Evolutionary conservation across 2,329 filamentous ascomycete genomes (phyloP).

Genomic region (Pseudogymnoascus sp.): DNA sequence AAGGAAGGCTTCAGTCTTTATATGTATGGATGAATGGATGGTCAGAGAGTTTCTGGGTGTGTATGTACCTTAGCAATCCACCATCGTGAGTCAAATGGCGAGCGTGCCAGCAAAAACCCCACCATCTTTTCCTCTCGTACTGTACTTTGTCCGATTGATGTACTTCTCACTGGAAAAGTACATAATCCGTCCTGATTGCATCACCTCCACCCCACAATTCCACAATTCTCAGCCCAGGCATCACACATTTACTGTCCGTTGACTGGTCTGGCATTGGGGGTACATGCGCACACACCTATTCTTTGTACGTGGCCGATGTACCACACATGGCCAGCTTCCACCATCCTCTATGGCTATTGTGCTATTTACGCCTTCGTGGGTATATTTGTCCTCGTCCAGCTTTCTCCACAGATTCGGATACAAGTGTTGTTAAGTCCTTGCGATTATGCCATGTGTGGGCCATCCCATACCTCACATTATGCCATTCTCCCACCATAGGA

Average conservation of each 20-base stretch:
- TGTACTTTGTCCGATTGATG: no score
- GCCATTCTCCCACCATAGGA: neutral
- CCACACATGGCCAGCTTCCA: neutral
- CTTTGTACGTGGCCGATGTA: neutral
- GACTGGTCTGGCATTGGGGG: neutral
- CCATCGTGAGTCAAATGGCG: neutral
- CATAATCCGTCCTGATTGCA: neutral
- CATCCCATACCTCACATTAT: neutral
- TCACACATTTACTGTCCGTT: neutral
- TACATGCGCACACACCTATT: neutral
- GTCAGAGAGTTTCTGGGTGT: neutral
- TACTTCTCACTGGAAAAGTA: neutral
- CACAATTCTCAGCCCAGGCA: neutral
- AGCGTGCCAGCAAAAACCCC: neutral
- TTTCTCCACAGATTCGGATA: no score
- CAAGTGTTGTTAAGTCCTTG: no score
- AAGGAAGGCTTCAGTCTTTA: neutral
- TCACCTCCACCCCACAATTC: neutral
- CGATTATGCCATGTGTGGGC: neutral
- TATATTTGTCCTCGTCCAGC: no score
- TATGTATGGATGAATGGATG: neutral
- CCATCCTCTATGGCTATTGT: neutral
- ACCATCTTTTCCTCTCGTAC: neutral
- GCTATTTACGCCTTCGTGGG: neutral
- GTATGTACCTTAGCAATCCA: neutral